A percentile compares a stretch with the other conserved stretches of the same genome.
Conservation (phyloP, 352 stramenopile species). For the Halophytophthora batemanensis region DNA sequence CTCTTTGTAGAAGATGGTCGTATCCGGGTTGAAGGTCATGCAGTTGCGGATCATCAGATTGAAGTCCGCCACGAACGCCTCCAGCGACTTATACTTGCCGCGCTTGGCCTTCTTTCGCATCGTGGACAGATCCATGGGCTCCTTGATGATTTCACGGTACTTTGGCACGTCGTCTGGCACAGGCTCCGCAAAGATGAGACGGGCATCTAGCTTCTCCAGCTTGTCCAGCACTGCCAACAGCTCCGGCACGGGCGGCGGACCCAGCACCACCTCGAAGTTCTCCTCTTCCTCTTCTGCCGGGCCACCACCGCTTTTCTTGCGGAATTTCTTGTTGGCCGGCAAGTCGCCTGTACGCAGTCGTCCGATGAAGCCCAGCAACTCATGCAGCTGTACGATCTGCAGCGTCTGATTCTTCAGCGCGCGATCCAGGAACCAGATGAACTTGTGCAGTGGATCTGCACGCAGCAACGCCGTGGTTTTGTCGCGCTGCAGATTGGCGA, state of each 20-base stretch:
- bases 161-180: slow-evolving; percentile 82
- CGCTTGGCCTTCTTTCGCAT: slow-evolving; percentile 78
- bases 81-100: slow-evolving; percentile 80
- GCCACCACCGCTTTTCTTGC: slow-evolving; percentile 41
- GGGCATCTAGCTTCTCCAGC: slow-evolving; percentile 70
- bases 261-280: slow-evolving; percentile 76
- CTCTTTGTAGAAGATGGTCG: slow-evolving; percentile 88
- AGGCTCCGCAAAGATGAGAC: slow-evolving; percentile 81
- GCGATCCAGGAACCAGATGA: slow-evolving; percentile 86
- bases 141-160: slow-evolving; percentile 80
- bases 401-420: slow-evolving; percentile 75
- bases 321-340: slow-evolving; percentile 75
- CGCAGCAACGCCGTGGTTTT: slow-evolving; percentile 67
- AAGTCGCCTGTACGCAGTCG: slow-evolving; percentile 69
- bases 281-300: slow-evolving; percentile 75
- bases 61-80: slow-evolving; percentile 78
- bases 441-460: slow-evolving; percentile 82
- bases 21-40: slow-evolving; percentile 83
- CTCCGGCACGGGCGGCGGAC: slow-evolving; percentile 67
- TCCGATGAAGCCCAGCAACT: slow-evolving; percentile 67
- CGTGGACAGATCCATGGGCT: slow-evolving; percentile 85
- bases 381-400: slow-evolving; percentile 62
- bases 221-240: slow-evolving; percentile 75
- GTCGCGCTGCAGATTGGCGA: slow-evolving; percentile 81
- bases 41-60: slow-evolving; percentile 88